phyloP scores from a whole-genome alignment of 1,284 basidiomycete genomes.

The Ganoderma lingzhi region DNA sequence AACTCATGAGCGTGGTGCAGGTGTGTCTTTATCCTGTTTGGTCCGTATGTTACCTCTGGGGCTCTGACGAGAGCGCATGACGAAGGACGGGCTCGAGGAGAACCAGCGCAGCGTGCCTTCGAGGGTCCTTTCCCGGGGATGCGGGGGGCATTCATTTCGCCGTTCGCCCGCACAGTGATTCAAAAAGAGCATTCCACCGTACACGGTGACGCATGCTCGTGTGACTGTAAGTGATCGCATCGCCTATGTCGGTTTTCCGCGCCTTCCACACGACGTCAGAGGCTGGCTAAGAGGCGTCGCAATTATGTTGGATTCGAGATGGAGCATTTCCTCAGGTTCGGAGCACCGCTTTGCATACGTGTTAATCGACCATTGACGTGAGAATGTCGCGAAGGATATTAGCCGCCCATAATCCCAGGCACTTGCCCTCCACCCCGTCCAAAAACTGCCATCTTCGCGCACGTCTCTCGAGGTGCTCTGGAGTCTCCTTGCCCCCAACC shows the following conservation, averaged over 20 bases:
- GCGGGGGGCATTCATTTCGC: conserved; percentile 16
- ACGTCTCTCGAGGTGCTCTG: neutral
- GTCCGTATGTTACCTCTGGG: conserved; percentile 1
- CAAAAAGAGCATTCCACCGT: conserved; percentile 5
- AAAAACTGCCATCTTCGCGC: conserved; percentile 3
- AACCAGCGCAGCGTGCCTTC: conserved; percentile 6
- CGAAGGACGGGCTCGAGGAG: conserved; percentile 10
- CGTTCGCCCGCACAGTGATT: conserved; percentile 4
- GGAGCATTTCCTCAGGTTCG: conserved; percentile 1
- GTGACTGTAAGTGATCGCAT: conserved; percentile 4
- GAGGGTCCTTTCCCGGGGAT: conserved; percentile 14
- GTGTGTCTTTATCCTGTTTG: conserved; percentile 1
- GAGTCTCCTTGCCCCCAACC: conserved; percentile 1
- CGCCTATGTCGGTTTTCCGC: neutral
- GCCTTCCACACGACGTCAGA: neutral
- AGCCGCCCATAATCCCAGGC: conserved; percentile 18
- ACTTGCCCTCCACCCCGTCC: conserved; percentile 10
- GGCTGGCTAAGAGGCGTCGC: neutral
- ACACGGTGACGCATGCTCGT: conserved; percentile 9
- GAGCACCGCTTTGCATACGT: conserved; percentile 18
- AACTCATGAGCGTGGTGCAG: neutral
- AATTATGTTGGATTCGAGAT: neutral
- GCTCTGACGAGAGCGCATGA: neutral
- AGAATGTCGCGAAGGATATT: neutral
- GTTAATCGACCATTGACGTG: conserved; percentile 16